Percentiles rank a stretch among this genome's conserved stretches.
These are phyloP conservation scores for Kwoniella bestiolae DNA, from an alignment of 768 basidiomycete genomes.

Conservation along the genomic window DNA sequence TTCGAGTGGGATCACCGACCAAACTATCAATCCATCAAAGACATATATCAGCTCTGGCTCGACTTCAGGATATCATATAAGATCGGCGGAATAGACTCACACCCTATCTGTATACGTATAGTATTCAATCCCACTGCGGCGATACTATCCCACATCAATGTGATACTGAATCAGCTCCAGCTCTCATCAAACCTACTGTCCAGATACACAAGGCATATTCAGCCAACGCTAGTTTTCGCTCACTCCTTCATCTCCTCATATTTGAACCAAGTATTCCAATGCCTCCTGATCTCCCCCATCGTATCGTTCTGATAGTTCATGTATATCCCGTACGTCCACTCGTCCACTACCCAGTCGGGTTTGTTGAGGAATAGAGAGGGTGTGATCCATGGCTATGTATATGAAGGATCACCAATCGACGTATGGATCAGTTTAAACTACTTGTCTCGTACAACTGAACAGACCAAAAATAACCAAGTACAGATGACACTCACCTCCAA, in stretches of 20 bases:
- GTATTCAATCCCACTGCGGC: slow-evolving; percentile 50
- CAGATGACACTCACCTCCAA: slow-evolving; percentile 44
- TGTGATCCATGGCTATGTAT: slow-evolving; percentile 58
- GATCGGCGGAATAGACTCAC: slow-evolving; percentile 27
- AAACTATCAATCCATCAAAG: too few relatives aligned
- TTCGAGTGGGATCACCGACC: slow-evolving; percentile 52
- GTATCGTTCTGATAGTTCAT: slow-evolving; percentile 43
- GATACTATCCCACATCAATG: slow-evolving; percentile 19
- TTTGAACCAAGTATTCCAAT: slow-evolving; percentile 51
- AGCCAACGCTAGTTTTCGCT: too few relatives aligned
- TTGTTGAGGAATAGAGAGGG: slow-evolving; percentile 51
- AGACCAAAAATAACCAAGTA: too few relatives aligned
- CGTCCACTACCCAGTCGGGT: slow-evolving; percentile 56
- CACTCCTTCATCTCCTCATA: slow-evolving; percentile 44
- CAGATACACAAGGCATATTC: too few relatives aligned
- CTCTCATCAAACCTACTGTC: too few relatives aligned
- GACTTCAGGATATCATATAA: too few relatives aligned
- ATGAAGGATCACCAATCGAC: too few relatives aligned
- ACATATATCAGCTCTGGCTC: too few relatives aligned
- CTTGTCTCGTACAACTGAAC: too few relatives aligned
- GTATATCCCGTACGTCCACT: slow-evolving; percentile 53
- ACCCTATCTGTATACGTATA: slow-evolving; percentile 54
- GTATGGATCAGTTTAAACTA: too few relatives aligned
- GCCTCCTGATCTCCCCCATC: slow-evolving; percentile 35
- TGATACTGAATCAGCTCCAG: background rate